Conservation (phyloP, 805 yeast species). For the Candida dendrica region DNA sequence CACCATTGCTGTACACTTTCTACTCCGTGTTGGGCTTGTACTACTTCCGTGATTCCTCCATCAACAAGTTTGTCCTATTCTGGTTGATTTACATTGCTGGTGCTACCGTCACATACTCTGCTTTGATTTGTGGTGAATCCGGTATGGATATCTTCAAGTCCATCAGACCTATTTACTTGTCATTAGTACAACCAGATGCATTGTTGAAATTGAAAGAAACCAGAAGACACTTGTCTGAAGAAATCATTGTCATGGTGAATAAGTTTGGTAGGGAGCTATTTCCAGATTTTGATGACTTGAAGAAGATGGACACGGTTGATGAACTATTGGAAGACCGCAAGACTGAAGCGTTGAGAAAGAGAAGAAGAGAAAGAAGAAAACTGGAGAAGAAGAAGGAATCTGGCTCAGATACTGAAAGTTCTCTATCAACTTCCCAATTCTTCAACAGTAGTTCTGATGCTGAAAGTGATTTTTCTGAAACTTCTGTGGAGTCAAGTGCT, state of each 20-base stretch:
- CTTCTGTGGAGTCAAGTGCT: constrained; percentile 14
- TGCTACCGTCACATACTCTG: constrained; percentile 77
- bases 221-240: constrained; percentile 56
- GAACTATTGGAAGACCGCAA: constrained; percentile 28
- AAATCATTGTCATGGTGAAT: constrained; percentile 75
- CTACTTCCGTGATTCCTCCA: constrained; percentile 24
- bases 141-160: constrained; percentile 87
- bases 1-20: constrained; percentile 77
- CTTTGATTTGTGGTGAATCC: constrained; percentile 84
- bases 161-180: constrained; percentile 69
- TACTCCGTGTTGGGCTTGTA: constrained; percentile 60
- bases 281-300: constrained; percentile 66
- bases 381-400: constrained; percentile 15
- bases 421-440: constrained; percentile 31
- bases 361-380: constrained; percentile 25
- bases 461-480: constrained; percentile 22
- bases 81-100: constrained; percentile 55
- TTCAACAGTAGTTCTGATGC: constrained; percentile 36
- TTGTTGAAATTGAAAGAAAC: constrained; percentile 51
- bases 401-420: constrained; percentile 26
- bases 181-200: constrained; percentile 51
- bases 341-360: constrained; percentile 29
- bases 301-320: constrained; percentile 17
- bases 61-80: constrained; percentile 22
- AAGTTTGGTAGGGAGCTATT: constrained; percentile 76